Evolutionary conservation across 139 green algal species (phyloP).

Genomic region (Auxenochlorella pyrenoidosa): DNA sequence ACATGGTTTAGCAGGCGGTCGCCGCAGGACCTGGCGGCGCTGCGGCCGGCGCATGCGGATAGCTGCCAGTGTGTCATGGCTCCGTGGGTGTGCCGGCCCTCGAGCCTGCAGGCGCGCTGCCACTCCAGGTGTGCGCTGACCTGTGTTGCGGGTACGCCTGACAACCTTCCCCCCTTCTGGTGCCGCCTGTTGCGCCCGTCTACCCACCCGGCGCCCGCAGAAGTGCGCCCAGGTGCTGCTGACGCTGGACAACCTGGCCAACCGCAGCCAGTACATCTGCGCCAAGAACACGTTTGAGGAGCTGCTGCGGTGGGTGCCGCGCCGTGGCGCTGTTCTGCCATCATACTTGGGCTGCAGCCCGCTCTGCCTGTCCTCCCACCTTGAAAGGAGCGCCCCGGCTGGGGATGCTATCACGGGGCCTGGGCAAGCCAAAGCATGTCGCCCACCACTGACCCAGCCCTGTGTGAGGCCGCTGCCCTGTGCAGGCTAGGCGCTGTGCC

Average conservation of each 20-base stretch:
- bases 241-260: conserved; percentile 91
- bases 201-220: conserved; percentile 46
- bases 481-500: conserved; percentile 69
- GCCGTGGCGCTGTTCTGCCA: too few species aligned
- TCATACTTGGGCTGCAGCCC: too few species aligned
- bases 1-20: too few species aligned
- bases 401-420: too few species aligned
- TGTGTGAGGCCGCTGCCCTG: neutral
- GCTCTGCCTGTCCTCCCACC: too few species aligned
- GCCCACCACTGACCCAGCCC: neutral
- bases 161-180: too few species aligned
- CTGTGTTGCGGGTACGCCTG: too few species aligned
- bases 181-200: neutral
- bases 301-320: conserved; percentile 68
- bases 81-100: too few species aligned
- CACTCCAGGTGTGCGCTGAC: neutral
- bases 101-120: too few species aligned
- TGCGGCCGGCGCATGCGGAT: too few species aligned
- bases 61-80: neutral
- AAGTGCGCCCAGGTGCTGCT: conserved; percentile 91
- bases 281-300: conserved; percentile 90
- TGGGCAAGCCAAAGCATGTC: too few species aligned
- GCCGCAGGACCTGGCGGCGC: neutral
- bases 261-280: conserved; percentile 88
- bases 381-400: neutral